Conservation (phyloP, 2,329 filamentous ascomycete species). For the Monascus ruber region DNA sequence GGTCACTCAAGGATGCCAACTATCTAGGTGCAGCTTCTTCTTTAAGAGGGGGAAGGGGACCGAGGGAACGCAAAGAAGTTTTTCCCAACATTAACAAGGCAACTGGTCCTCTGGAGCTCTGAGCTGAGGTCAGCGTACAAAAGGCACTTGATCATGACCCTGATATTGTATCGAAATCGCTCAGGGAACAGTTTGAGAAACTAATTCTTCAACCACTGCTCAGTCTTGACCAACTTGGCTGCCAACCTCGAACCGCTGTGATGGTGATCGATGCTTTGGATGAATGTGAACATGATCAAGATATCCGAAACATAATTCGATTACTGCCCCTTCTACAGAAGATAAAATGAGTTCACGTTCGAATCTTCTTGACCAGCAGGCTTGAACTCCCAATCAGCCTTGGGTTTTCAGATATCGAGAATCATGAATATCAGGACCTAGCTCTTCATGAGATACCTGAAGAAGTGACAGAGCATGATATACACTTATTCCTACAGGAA, state of each 20-base stretch:
- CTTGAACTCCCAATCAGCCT: conserved; percentile 15
- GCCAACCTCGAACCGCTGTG: conserved; percentile 1
- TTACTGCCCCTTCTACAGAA: conserved; percentile 8
- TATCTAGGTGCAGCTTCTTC: conserved; percentile 19
- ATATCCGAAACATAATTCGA: conserved; percentile 11
- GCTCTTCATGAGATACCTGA: conserved; percentile 14
- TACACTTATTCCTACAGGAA: conserved; percentile 12
- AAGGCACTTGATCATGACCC: conserved; percentile 14
- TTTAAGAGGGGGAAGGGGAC: conserved; percentile 14
- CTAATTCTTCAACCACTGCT: conserved; percentile 15
- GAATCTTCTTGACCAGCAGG: conserved; percentile 17
- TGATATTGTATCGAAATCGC: conserved; percentile 12
- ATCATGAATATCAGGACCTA: conserved; percentile 10
- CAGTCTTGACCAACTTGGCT: neutral
- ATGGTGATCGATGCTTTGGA: conserved; percentile 20
- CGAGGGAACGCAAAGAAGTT: conserved; percentile 9
- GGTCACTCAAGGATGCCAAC: conserved; percentile 1
- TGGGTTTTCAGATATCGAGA: conserved; percentile 10
- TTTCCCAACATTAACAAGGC: conserved; percentile 13
- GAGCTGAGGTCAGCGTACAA: conserved; percentile 4
- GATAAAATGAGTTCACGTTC: conserved; percentile 6
- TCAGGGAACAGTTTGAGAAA: conserved; percentile 17
- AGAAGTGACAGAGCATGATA: conserved; percentile 13
- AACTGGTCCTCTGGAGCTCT: conserved; percentile 7
- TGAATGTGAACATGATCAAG: conserved; percentile 13